These are phyloP conservation scores for Alisma plantagoaquatica DNA, from an alignment of 106 monocot species.

Conservation along the genomic window DNA sequence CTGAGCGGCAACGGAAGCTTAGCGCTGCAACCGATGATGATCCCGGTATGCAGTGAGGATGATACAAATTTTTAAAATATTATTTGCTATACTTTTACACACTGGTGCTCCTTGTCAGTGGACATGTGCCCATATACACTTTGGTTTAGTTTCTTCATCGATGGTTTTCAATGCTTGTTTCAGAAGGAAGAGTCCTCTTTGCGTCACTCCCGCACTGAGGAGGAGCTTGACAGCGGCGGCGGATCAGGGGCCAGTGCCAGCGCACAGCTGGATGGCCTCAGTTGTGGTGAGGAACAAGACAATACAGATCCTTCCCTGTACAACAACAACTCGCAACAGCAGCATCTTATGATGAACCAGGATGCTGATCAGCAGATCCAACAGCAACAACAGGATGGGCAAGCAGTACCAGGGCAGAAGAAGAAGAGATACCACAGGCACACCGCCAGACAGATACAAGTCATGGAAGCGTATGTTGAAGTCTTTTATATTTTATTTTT, in stretches of 20 bases:
- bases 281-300: conserved; percentile 70
- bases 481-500: not conserved
- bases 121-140: not conserved
- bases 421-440: conserved; percentile 98
- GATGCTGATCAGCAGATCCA: too few relatives aligned
- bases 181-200: conserved; percentile 68
- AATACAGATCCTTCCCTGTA: conserved; percentile 1
- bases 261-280: conserved; percentile 61
- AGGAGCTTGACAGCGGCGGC: conserved; percentile 66
- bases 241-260: conserved; percentile 68
- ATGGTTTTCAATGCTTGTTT: not conserved
- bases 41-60: conserved; percentile 38
- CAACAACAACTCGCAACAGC: conserved; percentile 7
- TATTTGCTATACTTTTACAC: not conserved
- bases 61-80: not conserved
- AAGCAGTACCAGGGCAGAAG: conserved; percentile 23
- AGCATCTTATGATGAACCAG: too few relatives aligned
- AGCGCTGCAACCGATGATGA: too few relatives aligned
- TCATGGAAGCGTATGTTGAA: conserved; percentile 81
- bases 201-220: conserved; percentile 45
- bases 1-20: too few relatives aligned
- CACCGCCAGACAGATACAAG: conserved; percentile 88
- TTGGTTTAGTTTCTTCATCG: not conserved
- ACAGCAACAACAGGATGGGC: conserved; percentile 1
- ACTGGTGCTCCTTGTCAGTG: too few relatives aligned